Conservation (phyloP, 2,329 filamentous ascomycete species). For the Colletotrichum sp. region DNA sequence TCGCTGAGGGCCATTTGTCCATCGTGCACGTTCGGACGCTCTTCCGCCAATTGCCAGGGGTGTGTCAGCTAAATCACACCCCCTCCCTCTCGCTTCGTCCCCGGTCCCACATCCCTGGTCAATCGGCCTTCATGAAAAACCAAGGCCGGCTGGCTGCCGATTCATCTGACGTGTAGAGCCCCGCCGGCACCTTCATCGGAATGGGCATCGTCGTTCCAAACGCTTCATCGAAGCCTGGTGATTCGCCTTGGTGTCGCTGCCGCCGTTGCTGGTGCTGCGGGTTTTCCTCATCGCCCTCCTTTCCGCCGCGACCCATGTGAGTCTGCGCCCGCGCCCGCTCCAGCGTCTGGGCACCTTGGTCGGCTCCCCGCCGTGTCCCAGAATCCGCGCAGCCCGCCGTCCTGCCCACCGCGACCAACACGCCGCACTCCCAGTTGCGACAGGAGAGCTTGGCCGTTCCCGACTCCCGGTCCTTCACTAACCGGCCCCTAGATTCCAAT, state of each 20-base stretch:
- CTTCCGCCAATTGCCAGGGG: background rate
- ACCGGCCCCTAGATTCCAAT: slow-evolving; percentile 67
- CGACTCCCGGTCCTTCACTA: slow-evolving; percentile 72
- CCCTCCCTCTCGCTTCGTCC: background rate
- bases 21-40: background rate
- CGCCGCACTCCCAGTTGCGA: slow-evolving; percentile 96
- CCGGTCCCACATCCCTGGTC: background rate
- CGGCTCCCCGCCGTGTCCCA: slow-evolving; percentile 10
- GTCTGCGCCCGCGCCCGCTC: slow-evolving; percentile 12
- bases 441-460: slow-evolving; percentile 78
- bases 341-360: slow-evolving; percentile 16
- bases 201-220: slow-evolving; percentile 54
- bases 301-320: slow-evolving; percentile 12
- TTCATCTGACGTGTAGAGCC: slow-evolving; percentile 45
- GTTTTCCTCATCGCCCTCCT: slow-evolving; percentile 19
- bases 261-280: slow-evolving; percentile 9
- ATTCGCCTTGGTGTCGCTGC: background rate
- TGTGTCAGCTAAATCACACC: slow-evolving; percentile 3
- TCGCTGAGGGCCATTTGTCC: background rate
- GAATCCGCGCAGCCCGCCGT: slow-evolving; percentile 13
- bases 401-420: slow-evolving; percentile 68
- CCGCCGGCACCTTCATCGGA: slow-evolving; percentile 67
- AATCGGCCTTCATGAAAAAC: slow-evolving; percentile 38
- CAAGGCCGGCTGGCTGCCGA: slow-evolving; percentile 37
- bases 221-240: background rate